phyloP scores from a whole-genome alignment of 257 asterid species.

The Gentiana dahurica region DNA sequence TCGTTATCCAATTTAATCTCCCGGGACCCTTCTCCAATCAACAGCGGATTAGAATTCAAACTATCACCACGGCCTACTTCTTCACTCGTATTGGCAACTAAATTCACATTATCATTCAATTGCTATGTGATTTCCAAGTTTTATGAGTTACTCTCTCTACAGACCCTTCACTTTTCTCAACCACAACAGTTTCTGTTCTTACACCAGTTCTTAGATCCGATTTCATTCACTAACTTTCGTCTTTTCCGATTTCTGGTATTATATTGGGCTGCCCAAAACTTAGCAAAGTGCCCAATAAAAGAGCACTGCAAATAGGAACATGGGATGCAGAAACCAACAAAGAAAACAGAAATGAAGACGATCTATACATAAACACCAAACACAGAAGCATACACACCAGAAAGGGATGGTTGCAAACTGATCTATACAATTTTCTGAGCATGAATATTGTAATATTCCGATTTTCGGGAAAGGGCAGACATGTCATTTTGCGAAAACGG shows the following conservation, averaged over 20 bases:
- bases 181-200: slow-evolving; percentile 21
- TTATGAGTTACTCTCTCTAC: slow-evolving; percentile 35
- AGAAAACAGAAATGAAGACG: slow-evolving; percentile 66
- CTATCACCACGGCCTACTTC: slow-evolving; percentile 21
- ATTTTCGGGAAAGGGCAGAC: background rate
- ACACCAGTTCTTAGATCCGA: slow-evolving; percentile 32
- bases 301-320: slow-evolving; percentile 71
- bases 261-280: slow-evolving; percentile 69
- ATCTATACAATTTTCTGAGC: slow-evolving; percentile 36
- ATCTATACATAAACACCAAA: slow-evolving; percentile 52
- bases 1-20: slow-evolving; percentile 24
- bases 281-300: slow-evolving; percentile 73
- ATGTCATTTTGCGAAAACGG: no score
- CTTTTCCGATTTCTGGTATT: slow-evolving; percentile 58
- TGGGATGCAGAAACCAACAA: slow-evolving; percentile 69
- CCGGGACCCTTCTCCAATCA: slow-evolving; percentile 26
- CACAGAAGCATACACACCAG: slow-evolving; percentile 58
- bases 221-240: slow-evolving; percentile 33
- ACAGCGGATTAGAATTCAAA: slow-evolving; percentile 26
- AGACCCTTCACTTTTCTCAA: slow-evolving; percentile 38
- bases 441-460: slow-evolving; percentile 38
- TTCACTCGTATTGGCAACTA: slow-evolving; percentile 8
- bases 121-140: slow-evolving; percentile 16
- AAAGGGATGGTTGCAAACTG: slow-evolving; percentile 62
- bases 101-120: background rate